phyloP scores from a whole-genome alignment of 2,329 filamentous ascomycete genomes.

The Fusarium verticillioides region DNA sequence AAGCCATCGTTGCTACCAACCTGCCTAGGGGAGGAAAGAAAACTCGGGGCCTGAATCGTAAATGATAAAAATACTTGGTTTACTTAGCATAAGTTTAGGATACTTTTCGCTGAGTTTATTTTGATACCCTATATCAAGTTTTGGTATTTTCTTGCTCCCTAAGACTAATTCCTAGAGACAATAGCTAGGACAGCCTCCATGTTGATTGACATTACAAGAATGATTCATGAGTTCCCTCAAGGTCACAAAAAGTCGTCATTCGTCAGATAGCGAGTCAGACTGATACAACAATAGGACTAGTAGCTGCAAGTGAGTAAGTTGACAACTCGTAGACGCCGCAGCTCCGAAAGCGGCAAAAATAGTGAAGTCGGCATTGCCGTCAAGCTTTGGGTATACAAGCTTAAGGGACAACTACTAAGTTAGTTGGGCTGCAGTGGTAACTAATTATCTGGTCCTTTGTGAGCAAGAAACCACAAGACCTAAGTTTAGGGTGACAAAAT shows the following conservation, averaged over 20 bases:
- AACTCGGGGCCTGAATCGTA: too few species aligned
- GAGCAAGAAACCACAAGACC: too few species aligned
- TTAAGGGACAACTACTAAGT: background rate
- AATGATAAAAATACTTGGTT: too few species aligned
- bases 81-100: too few species aligned
- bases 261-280: constrained; percentile 30
- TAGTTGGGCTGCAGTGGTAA: constrained; percentile 22
- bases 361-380: constrained; percentile 30
- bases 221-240: background rate
- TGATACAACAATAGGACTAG: background rate
- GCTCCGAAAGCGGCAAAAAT: constrained; percentile 34
- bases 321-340: constrained; percentile 2
- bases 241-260: constrained; percentile 16
- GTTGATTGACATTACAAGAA: background rate
- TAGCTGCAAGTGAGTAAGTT: constrained; percentile 36
- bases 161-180: too few species aligned
- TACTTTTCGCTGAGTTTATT: too few species aligned
- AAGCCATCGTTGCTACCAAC: too few species aligned
- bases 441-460: background rate
- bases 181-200: too few species aligned
- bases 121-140: too few species aligned
- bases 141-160: too few species aligned
- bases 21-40: too few species aligned
- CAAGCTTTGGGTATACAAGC: constrained; percentile 10
- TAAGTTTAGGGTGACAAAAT: too few species aligned